Percentiles rank a stretch among this genome's conserved stretches.
phyloP scores from a whole-genome alignment of 1,284 basidiomycete species.

The Ustilago trichophora region DNA sequence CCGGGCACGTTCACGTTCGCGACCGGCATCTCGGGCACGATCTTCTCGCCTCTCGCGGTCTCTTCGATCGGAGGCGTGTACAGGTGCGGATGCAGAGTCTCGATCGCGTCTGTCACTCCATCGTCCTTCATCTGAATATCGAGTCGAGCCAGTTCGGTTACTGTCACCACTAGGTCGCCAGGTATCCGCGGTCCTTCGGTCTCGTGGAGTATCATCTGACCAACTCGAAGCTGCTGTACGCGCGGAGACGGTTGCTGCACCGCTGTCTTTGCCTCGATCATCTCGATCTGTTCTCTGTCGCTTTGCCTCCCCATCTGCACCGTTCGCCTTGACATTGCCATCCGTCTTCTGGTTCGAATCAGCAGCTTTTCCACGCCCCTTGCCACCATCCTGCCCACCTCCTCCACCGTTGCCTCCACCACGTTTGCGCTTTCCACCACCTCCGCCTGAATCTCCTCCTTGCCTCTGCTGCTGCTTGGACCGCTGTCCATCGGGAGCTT shows the following conservation, averaged over 20 bases:
- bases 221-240: slow-evolving; percentile 9
- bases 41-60: slow-evolving; percentile 12
- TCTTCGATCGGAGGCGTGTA: slow-evolving; percentile 3
- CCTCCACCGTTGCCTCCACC: slow-evolving; percentile 4
- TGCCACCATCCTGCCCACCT: not conserved
- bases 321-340: not conserved
- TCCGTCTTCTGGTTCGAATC: slow-evolving; percentile 1
- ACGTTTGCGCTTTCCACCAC: slow-evolving; percentile 21
- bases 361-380: not conserved
- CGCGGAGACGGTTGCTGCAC: not conserved
- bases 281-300: slow-evolving; percentile 20
- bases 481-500: not conserved
- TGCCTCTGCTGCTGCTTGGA: not conserved
- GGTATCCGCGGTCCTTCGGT: slow-evolving; percentile 12
- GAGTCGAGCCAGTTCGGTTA: not conserved
- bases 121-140: slow-evolving; percentile 15
- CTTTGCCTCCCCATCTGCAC: slow-evolving; percentile 9
- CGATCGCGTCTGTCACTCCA: slow-evolving; percentile 16
- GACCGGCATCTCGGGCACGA: slow-evolving; percentile 8
- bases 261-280: slow-evolving; percentile 6
- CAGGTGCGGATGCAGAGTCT: slow-evolving; percentile 4
- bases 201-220: slow-evolving; percentile 26
- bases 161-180: slow-evolving; percentile 27
- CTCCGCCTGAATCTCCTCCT: not conserved
- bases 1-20: slow-evolving; percentile 15